phyloP scores from a whole-genome alignment of 2,329 filamentous ascomycete species.

The Pestalotiopsis fici region DNA sequence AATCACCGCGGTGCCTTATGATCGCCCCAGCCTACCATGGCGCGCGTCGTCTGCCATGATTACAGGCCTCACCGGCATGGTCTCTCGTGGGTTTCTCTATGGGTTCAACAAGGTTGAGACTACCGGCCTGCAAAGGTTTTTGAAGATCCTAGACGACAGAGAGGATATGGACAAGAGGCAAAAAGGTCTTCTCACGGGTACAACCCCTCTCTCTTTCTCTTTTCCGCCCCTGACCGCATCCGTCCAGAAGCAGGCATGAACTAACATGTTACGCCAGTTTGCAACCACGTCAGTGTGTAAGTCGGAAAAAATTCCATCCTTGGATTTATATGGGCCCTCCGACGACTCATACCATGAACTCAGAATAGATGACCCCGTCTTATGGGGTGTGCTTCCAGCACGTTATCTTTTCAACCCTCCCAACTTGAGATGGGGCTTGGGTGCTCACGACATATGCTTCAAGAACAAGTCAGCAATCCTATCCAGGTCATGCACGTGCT shows the following conservation, averaged over 20 bases:
- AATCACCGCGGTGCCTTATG: conserved; percentile 15
- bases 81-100: conserved; percentile 76
- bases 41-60: conserved; percentile 71
- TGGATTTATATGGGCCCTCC: conserved; percentile 12
- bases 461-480: conserved; percentile 67
- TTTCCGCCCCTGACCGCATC: conserved; percentile 9
- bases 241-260: conserved; percentile 2
- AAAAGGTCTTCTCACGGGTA: conserved; percentile 82
- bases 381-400: conserved; percentile 87
- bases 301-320: conserved; percentile 37
- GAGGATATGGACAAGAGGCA: conserved; percentile 65
- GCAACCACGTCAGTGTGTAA: conserved; percentile 88
- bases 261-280: conserved; percentile 56
- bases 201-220: conserved; percentile 19
- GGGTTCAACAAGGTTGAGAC: conserved; percentile 75
- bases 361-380: conserved; percentile 89
- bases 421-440: conserved; percentile 85
- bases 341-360: conserved; percentile 22
- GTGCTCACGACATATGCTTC: conserved; percentile 95
- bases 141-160: conserved; percentile 74
- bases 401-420: conserved; percentile 70
- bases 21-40: conserved; percentile 66
- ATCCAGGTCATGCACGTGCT: neutral
- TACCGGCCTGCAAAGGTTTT: conserved; percentile 73
- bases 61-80: conserved; percentile 71